Percentiles rank a stretch among this genome's conserved stretches.
Conservation (phyloP, 345 rosid species). For the Brassica cretica region DNA sequence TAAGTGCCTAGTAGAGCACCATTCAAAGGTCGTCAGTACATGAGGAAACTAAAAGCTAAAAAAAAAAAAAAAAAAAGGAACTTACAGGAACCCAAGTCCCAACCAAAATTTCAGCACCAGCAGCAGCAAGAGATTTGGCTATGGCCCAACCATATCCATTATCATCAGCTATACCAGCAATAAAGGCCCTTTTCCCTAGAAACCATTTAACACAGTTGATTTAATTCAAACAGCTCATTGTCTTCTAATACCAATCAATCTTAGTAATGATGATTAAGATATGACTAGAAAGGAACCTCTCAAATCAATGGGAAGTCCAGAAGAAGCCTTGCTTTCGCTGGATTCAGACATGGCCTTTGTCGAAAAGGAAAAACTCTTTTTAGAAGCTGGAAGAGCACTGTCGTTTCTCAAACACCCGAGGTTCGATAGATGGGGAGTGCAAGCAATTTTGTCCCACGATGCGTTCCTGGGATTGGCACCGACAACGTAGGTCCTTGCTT, state of each 20-base stretch:
- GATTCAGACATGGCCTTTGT: slow-evolving; percentile 67
- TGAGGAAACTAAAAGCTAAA: not conserved
- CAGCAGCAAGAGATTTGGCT: slow-evolving; percentile 97
- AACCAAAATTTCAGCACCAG: slow-evolving; percentile 94
- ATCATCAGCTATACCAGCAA: slow-evolving; percentile 97
- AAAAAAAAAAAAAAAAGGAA: not conserved
- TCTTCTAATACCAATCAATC: too few species aligned
- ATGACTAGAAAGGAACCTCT: slow-evolving; percentile 49
- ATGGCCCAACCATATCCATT: slow-evolving; percentile 99
- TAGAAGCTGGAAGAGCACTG: slow-evolving; percentile 39
- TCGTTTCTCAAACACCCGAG: slow-evolving; percentile 42
- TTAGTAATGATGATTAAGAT: not conserved
- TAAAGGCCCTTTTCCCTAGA: slow-evolving; percentile 88
- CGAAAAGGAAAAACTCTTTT: slow-evolving; percentile 42
- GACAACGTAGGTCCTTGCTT: slow-evolving; percentile 43
- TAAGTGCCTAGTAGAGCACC: slow-evolving; percentile 60
- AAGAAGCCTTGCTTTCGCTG: slow-evolving; percentile 47
- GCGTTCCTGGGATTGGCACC: slow-evolving; percentile 33
- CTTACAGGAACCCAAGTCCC: slow-evolving; percentile 99
- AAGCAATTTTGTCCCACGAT: slow-evolving; percentile 51
- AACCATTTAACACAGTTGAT: slow-evolving; percentile 6
- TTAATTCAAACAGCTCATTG: not conserved
- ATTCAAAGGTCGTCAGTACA: slow-evolving; percentile 23
- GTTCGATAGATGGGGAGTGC: slow-evolving; percentile 51
- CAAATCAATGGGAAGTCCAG: slow-evolving; percentile 81